Base-by-base conservation (phyloP, 352 stramenopile genomes). In the Pythium utonaiense region DNA sequence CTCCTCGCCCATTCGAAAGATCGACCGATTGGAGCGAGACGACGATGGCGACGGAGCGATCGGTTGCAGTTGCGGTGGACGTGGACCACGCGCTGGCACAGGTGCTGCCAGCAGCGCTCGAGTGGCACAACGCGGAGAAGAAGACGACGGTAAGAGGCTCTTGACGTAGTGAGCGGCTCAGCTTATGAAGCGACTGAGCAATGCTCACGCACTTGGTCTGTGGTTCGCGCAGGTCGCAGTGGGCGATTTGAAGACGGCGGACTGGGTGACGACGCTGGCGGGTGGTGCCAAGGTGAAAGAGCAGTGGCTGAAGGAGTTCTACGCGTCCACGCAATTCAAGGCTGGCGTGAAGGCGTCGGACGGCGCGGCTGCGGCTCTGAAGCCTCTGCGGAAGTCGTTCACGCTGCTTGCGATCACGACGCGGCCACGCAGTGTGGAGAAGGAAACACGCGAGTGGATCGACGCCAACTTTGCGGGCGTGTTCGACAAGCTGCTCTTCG, bases 401-500 rank as follows among this genome's bases (percentile, higher is more conserved):
- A 82, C 70, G n/a, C 51, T 92, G 30, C 49, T 88, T 22, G 83
- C 71, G 6, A 58, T 92, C 53, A 83, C 80, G 17, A 67, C 86
- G 41, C 77, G 80, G 3, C 83, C 83, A 24, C 83, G 78, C 3
- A 34, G 52, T 14, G 73, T 83, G 25, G 83, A 92, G 66, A 87
- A 78, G 51, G 66, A 71, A n/a, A 90, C 83, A 24, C 76, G 80
- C 42, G 80, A 88, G 69, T 92, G 83, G 83, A 62, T 92, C 17
- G 83, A 92, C 50, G 57, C 63, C 31, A 55, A 88, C 55, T 90
- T 83, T 40, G 13, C 56, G 5, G 80, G 77, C 6, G 72, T 92
- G 12, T 92, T 92, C 25, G 80, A 90, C 64, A 90, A 85, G 55
- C 71, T 92, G 21, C 62, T 89, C 41, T 87, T 92, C 57, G 62